A percentile compares a stretch with the other conserved stretches of the same genome.
Conservation (phyloP, 2,329 filamentous ascomycete species). For the Malbranchea zuffiana region DNA sequence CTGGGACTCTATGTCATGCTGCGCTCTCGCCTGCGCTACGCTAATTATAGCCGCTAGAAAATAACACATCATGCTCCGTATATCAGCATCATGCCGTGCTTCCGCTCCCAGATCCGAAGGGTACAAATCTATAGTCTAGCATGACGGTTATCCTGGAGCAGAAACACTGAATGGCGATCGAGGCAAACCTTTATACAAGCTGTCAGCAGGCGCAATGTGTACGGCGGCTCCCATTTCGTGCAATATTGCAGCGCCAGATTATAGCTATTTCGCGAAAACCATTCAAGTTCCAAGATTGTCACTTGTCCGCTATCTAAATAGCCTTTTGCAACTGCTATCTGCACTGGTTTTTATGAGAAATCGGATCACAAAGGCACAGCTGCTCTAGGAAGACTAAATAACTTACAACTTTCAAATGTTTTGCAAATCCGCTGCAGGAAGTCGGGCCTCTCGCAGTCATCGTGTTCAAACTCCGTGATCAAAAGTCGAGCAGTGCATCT, state of each 20-base stretch:
- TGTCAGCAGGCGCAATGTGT: slow-evolving; percentile 46
- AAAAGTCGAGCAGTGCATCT: slow-evolving; percentile 39
- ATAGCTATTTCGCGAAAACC: slow-evolving; percentile 76
- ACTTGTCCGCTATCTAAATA: slow-evolving; percentile 43
- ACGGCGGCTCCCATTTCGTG: slow-evolving; percentile 45
- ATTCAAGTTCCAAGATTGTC: slow-evolving; percentile 57
- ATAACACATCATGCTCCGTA: slow-evolving; percentile 58
- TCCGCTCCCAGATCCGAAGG: slow-evolving; percentile 16
- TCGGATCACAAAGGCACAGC: not conserved
- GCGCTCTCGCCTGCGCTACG: slow-evolving; percentile 39
- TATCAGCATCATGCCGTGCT: slow-evolving; percentile 38
- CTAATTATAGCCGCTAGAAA: slow-evolving; percentile 49
- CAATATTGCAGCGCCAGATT: slow-evolving; percentile 59
- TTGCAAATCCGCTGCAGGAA: slow-evolving; percentile 43
- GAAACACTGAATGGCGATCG: too few relatives aligned
- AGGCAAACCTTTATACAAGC: slow-evolving; percentile 33
- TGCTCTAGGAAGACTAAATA: slow-evolving; percentile 13
- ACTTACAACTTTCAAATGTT: slow-evolving; percentile 42
- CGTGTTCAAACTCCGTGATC: slow-evolving; percentile 32
- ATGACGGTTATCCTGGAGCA: slow-evolving; percentile 25
- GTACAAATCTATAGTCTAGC: slow-evolving; percentile 34
- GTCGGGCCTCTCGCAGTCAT: slow-evolving; percentile 17
- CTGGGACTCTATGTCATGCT: slow-evolving; percentile 31
- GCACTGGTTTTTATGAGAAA: slow-evolving; percentile 30
- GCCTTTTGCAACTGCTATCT: slow-evolving; percentile 34